These are phyloP conservation scores for Aspergillus sp. DNA, from an alignment of 2,329 filamentous ascomycete genomes.

Conservation along the genomic window DNA sequence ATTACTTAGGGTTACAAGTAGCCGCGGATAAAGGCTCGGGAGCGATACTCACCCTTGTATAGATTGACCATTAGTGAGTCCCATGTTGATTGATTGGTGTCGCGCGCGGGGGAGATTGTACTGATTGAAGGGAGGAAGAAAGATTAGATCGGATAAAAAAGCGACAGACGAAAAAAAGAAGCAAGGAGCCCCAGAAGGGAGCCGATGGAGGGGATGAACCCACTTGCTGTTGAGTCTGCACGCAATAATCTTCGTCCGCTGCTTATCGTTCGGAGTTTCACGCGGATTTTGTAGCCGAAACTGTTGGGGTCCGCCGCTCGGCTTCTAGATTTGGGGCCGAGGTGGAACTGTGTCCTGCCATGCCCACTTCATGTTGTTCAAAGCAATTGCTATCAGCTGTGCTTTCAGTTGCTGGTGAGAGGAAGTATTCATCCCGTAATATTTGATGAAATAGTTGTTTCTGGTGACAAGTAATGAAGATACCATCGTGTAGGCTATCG, in stretches of 20 bases:
- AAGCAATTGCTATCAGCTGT: not conserved
- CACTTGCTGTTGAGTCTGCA: not conserved
- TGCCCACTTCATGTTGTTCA: not conserved
- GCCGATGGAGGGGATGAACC: not conserved
- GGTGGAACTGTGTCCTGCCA: not conserved
- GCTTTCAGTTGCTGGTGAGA: not conserved
- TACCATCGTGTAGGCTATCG: not conserved
- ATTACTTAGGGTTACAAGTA: slow-evolving; percentile 14
- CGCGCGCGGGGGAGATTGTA: not conserved
- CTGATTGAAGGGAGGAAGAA: not conserved
- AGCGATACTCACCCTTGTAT: not conserved
- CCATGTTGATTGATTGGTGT: not conserved
- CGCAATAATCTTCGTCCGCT: not conserved
- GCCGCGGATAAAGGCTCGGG: not conserved
- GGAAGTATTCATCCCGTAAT: too few relatives aligned
- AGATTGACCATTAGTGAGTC: not conserved
- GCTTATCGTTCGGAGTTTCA: not conserved
- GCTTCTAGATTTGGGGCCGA: not conserved
- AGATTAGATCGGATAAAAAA: not conserved
- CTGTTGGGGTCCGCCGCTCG: not conserved
- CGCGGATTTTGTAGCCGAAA: not conserved
- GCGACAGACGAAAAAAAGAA: not conserved
- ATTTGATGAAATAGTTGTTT: too few relatives aligned
- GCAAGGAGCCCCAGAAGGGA: not conserved
- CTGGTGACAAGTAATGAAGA: not conserved